phyloP scores from a whole-genome alignment of 176 grass and related monocot genomes.

The Dactylis glomerata region DNA sequence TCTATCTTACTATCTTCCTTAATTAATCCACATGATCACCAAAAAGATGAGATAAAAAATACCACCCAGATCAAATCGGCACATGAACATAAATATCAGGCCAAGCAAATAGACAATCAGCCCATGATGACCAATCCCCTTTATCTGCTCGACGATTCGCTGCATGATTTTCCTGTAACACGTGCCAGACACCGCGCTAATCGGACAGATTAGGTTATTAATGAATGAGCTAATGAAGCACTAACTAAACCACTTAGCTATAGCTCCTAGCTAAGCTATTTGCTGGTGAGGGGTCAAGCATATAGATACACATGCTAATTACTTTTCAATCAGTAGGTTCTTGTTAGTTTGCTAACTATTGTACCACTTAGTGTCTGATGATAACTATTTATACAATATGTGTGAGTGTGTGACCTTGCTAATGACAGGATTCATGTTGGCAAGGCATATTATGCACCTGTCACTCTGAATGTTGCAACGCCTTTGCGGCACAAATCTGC shows the following conservation, averaged over 20 bases:
- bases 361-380: neutral
- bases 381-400: neutral
- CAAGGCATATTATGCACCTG: neutral
- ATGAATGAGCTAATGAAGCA: neutral
- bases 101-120: neutral
- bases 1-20: neutral
- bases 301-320: neutral
- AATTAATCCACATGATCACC: neutral
- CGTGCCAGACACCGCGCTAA: neutral
- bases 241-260: neutral
- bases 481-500: neutral
- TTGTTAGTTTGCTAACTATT: neutral
- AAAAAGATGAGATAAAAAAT: neutral
- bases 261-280: conserved; percentile 5
- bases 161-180: neutral
- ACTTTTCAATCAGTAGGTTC: neutral
- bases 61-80: neutral
- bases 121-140: neutral
- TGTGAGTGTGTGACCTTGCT: neutral
- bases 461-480: neutral
- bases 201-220: neutral
- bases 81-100: neutral
- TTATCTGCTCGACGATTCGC: neutral
- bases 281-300: conserved; percentile 16
- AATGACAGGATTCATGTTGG: neutral